phyloP scores from a whole-genome alignment of 306 rosid species.

The Carpinus viminea region DNA sequence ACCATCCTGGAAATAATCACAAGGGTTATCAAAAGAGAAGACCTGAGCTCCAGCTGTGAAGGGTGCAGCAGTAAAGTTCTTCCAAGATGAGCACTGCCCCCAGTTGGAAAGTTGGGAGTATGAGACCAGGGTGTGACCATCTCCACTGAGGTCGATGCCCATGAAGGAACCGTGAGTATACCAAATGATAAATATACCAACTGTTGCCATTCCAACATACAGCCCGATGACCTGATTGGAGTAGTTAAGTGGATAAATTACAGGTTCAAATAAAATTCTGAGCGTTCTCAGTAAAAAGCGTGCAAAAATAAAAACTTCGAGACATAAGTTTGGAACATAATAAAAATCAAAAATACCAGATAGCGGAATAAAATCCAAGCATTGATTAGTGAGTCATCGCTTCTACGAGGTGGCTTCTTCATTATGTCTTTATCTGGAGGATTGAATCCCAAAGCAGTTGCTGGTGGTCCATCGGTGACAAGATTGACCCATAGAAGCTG shows the following conservation, averaged over 20 bases:
- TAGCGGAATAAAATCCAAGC: slow-evolving; percentile 94
- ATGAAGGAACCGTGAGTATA: slow-evolving; percentile 75
- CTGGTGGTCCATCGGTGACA: slow-evolving; percentile 98
- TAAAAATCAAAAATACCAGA: slow-evolving; percentile 49
- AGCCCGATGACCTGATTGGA: slow-evolving; percentile 72
- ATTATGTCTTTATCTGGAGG: slow-evolving; percentile 89
- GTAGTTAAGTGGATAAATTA: slow-evolving; percentile 1
- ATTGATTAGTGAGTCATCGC: slow-evolving; percentile 74
- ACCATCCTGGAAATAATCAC: slow-evolving; percentile 76
- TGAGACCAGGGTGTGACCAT: slow-evolving; percentile 83
- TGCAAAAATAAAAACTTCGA: slow-evolving; percentile 1
- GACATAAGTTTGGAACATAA: not conserved
- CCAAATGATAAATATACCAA: slow-evolving; percentile 89
- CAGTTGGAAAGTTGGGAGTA: slow-evolving; percentile 90
- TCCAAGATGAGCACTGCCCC: slow-evolving; percentile 81
- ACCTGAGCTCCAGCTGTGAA: slow-evolving; percentile 71
- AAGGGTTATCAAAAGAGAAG: slow-evolving; percentile 59
- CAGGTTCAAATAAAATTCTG: slow-evolving; percentile 2
- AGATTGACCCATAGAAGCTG: slow-evolving; percentile 99
- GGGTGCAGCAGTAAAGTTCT: slow-evolving; percentile 73
- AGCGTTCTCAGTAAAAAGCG: not conserved
- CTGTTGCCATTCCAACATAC: slow-evolving; percentile 88
- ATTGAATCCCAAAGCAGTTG: slow-evolving; percentile 94
- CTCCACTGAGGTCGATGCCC: slow-evolving; percentile 83
- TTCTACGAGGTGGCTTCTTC: slow-evolving; percentile 88